Percentiles rank a stretch among this genome's conserved stretches.
These are phyloP conservation scores for Phytophthora kernoviae DNA, from an alignment of 352 stramenopile genomes.

Conservation along the genomic window DNA sequence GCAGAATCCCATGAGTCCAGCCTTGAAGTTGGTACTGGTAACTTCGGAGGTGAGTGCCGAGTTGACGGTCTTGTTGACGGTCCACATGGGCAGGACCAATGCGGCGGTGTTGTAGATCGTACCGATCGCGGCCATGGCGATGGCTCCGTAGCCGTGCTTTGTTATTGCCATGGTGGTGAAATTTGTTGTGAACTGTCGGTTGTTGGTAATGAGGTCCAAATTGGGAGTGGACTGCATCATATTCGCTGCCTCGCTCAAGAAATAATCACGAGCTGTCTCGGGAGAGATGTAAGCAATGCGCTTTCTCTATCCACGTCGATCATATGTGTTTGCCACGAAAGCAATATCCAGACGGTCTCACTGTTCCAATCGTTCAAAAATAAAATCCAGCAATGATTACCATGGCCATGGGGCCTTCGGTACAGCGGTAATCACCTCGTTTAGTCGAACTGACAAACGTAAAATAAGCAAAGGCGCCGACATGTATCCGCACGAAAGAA, in stretches of 20 bases:
- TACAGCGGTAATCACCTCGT: no score
- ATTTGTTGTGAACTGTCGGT: not conserved
- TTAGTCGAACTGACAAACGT: no score
- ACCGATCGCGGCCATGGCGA: constrained; percentile 19
- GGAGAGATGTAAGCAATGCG: not conserved
- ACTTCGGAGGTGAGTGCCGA: constrained; percentile 3
- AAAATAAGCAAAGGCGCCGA: no score
- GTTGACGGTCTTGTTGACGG: constrained; percentile 19
- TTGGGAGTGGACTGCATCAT: not conserved
- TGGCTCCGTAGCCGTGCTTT: constrained; percentile 21
- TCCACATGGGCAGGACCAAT: constrained; percentile 25
- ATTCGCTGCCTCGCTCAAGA: not conserved
- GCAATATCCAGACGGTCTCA: not conserved
- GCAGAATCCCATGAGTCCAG: constrained; percentile 31
- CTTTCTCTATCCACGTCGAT: not conserved
- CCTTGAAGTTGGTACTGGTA: constrained; percentile 19
- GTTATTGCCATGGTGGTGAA: constrained; percentile 12
- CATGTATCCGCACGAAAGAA: no score
- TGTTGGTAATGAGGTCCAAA: not conserved
- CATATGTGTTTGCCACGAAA: not conserved
- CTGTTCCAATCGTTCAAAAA: no score
- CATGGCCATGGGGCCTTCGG: no score
- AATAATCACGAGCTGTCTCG: not conserved
- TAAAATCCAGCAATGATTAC: no score
- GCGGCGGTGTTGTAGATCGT: constrained; percentile 25